A percentile compares a stretch with the other conserved stretches of the same genome.
phyloP scores from a whole-genome alignment of 352 stramenopile genomes.

The Phytophthora citricola region DNA sequence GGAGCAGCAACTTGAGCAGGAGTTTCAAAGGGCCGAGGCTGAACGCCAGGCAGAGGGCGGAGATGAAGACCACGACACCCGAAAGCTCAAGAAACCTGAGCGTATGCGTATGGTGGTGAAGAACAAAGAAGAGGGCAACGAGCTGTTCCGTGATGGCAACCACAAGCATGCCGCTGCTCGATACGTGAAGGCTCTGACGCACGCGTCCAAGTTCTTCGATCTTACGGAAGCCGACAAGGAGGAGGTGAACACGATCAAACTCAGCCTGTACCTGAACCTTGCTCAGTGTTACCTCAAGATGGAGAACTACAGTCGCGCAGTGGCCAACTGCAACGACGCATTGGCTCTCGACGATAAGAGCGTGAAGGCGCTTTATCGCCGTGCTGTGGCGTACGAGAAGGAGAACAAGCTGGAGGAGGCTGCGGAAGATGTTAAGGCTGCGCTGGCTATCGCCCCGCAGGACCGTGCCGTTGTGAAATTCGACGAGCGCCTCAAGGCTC shows the following conservation, averaged over 20 bases:
- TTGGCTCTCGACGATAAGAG: conserved; percentile 76
- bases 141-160: conserved; percentile 94
- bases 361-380: conserved; percentile 89
- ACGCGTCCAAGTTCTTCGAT: conserved; percentile 95
- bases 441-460: conserved; percentile 61
- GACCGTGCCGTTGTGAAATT: conserved; percentile 84
- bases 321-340: conserved; percentile 88
- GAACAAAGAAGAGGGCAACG: conserved; percentile 96
- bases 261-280: conserved; percentile 93
- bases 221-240: conserved; percentile 78
- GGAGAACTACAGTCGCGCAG: conserved; percentile 86
- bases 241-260: conserved; percentile 90
- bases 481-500: conserved; percentile 72
- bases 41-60: conserved; percentile 71
- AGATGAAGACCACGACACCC: conserved; percentile 92
- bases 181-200: conserved; percentile 92
- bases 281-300: conserved; percentile 95
- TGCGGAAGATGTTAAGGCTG: conserved; percentile 63
- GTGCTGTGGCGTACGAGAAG: conserved; percentile 87
- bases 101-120: conserved; percentile 94
- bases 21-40: conserved; percentile 72
- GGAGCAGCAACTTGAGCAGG: conserved; percentile 81
- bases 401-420: conserved; percentile 87
- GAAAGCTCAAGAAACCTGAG: conserved; percentile 93
- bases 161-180: conserved; percentile 85